Evolutionary conservation across 2,329 filamentous ascomycete species (phyloP).

Genomic region (Fusarium protoensiforme): DNA sequence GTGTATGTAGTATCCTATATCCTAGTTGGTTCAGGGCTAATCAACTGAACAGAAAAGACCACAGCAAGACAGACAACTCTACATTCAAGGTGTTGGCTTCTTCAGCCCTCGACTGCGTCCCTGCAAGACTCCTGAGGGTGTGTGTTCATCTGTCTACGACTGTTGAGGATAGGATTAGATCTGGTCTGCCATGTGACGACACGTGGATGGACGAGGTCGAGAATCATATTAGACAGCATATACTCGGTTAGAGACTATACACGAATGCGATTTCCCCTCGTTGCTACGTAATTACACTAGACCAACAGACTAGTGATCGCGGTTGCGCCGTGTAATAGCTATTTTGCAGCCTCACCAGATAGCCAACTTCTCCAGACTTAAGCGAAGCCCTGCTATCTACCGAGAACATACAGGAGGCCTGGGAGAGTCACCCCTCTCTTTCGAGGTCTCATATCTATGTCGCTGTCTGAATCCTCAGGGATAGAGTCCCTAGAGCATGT

Average conservation of each 20-base stretch:
- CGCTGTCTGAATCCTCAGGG: constrained; percentile 21
- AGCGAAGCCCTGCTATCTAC: no score
- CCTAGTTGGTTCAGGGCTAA: background rate
- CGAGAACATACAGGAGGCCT: constrained; percentile 22
- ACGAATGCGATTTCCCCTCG: background rate
- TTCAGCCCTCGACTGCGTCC: background rate
- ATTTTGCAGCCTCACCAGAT: no score
- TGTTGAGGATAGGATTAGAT: background rate
- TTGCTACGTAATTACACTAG: background rate
- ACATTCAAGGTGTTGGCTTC: background rate
- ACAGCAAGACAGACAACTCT: background rate
- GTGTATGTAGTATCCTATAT: background rate
- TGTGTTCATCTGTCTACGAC: background rate
- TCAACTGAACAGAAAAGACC: background rate
- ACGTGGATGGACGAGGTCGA: background rate
- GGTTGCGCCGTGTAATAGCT: background rate
- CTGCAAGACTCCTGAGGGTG: background rate
- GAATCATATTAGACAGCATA: background rate
- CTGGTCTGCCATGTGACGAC: background rate
- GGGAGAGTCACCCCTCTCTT: constrained; percentile 26
- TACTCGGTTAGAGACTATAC: background rate
- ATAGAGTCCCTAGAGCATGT: constrained; percentile 18
- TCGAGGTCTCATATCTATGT: constrained; percentile 12
- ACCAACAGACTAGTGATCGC: background rate
- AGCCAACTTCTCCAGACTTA: no score